These are phyloP conservation scores for Brassica juncea DNA, from an alignment of 345 rosid species.

Conservation along the genomic window DNA sequence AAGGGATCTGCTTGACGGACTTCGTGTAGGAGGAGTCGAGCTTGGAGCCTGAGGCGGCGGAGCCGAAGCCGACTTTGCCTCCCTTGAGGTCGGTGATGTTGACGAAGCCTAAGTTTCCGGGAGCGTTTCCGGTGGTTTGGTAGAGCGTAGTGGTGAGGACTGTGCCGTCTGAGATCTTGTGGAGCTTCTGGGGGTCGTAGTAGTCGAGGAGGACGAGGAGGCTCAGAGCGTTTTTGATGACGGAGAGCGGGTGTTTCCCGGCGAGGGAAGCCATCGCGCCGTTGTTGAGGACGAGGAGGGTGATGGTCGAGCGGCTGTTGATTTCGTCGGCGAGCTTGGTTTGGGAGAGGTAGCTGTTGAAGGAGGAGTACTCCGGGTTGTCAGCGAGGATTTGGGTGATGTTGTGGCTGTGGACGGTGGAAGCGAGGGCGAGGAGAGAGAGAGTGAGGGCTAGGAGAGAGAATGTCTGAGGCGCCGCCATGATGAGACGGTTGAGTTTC, in stretches of 20 bases:
- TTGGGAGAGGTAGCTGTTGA: constrained; percentile 67
- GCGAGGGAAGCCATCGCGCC: constrained; percentile 75
- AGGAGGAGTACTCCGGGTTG: constrained; percentile 67
- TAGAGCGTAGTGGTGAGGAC: constrained; percentile 81
- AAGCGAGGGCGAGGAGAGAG: constrained; percentile 34
- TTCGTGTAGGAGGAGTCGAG: constrained; percentile 75
- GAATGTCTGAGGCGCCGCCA: constrained; percentile 43
- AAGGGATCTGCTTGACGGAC: constrained; percentile 79
- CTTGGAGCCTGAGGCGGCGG: constrained; percentile 78
- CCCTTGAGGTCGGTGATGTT: constrained; percentile 85
- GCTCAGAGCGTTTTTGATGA: constrained; percentile 67
- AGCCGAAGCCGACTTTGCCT: constrained; percentile 82
- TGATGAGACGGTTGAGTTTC: constrained; percentile 23
- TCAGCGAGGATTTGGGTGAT: constrained; percentile 72
- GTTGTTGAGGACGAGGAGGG: constrained; percentile 74
- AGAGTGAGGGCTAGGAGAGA: constrained; percentile 41
- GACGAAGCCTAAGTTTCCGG: constrained; percentile 79
- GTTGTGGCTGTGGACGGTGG: constrained; percentile 57
- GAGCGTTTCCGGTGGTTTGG: constrained; percentile 91
- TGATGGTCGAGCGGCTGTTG: constrained; percentile 81
- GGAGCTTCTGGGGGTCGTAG: constrained; percentile 80
- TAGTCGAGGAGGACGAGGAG: constrained; percentile 83
- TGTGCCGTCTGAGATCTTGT: constrained; percentile 71
- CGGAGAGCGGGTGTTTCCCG: constrained; percentile 67
- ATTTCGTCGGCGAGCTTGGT: constrained; percentile 88